Evolutionary conservation across 306 rosid genomes (phyloP).

Genomic region (Rubus parviflorus): DNA sequence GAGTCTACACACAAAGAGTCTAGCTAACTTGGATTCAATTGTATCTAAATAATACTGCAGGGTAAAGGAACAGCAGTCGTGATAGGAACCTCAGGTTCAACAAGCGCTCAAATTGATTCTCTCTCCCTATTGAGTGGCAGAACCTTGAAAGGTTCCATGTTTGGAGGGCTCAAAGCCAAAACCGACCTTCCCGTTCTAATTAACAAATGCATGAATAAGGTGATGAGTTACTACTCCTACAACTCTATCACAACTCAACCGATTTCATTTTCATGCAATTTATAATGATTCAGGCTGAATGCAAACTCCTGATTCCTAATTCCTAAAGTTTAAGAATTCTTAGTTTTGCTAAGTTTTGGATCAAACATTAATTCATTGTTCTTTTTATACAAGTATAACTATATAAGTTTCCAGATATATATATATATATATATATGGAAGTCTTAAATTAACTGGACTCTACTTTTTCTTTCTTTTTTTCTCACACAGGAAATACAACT

Average conservation of each 20-base stretch:
- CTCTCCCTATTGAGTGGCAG: conserved; percentile 33
- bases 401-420: background rate
- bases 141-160: conserved; percentile 45
- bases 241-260: background rate
- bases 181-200: conserved; percentile 43
- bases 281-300: background rate
- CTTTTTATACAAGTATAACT: background rate
- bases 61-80: conserved; percentile 43
- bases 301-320: too few species aligned
- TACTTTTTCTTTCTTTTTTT: background rate
- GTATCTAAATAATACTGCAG: conserved; percentile 1
- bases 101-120: conserved; percentile 19
- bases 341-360: background rate
- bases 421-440: background rate
- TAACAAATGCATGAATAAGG: conserved; percentile 45
- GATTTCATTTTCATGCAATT: background rate
- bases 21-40: too few species aligned
- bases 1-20: too few species aligned
- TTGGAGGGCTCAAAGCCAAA: conserved; percentile 52
- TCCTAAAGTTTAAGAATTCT: too few species aligned
- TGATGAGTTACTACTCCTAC: background rate
- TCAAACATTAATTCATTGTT: background rate
- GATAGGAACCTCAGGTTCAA: conserved; percentile 30
- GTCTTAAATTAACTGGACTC: background rate
- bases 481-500: conserved; percentile 46